These are phyloP conservation scores for Talaromyces liani DNA, from an alignment of 495 filamentous ascomycete genomes.

Conservation along the genomic window DNA sequence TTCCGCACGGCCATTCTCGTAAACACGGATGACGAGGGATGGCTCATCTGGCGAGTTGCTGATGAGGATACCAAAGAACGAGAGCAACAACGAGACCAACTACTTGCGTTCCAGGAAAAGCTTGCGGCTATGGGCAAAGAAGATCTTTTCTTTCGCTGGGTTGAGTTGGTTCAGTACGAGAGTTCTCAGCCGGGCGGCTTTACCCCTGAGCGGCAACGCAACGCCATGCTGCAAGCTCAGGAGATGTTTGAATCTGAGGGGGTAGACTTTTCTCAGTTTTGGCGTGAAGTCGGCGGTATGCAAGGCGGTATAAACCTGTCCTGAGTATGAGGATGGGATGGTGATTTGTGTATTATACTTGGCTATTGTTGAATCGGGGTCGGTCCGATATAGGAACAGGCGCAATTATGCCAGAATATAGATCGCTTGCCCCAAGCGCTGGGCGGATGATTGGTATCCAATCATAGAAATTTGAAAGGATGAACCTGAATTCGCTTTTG, in stretches of 20 bases:
- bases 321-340: not conserved
- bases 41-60: slow-evolving; percentile 51
- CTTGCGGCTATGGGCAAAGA: slow-evolving; percentile 69
- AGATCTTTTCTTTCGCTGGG: slow-evolving; percentile 76
- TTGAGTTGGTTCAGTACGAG: slow-evolving; percentile 79
- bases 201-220: slow-evolving; percentile 56
- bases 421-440: not conserved
- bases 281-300: slow-evolving; percentile 62
- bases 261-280: slow-evolving; percentile 71
- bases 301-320: slow-evolving; percentile 25
- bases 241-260: slow-evolving; percentile 61
- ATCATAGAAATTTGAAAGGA: not conserved
- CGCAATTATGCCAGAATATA: not conserved
- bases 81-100: slow-evolving; percentile 45
- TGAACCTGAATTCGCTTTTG: not conserved
- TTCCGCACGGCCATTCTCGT: slow-evolving; percentile 62
- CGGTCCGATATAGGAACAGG: not conserved
- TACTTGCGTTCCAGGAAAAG: slow-evolving; percentile 64
- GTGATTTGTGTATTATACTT: not conserved
- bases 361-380: not conserved
- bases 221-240: slow-evolving; percentile 56
- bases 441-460: not conserved
- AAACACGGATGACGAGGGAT: slow-evolving; percentile 54
- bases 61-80: slow-evolving; percentile 45
- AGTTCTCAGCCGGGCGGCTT: slow-evolving; percentile 67